Conservation (phyloP, 2,329 filamentous ascomycete genomes). For the Scorias spongiosa region DNA sequence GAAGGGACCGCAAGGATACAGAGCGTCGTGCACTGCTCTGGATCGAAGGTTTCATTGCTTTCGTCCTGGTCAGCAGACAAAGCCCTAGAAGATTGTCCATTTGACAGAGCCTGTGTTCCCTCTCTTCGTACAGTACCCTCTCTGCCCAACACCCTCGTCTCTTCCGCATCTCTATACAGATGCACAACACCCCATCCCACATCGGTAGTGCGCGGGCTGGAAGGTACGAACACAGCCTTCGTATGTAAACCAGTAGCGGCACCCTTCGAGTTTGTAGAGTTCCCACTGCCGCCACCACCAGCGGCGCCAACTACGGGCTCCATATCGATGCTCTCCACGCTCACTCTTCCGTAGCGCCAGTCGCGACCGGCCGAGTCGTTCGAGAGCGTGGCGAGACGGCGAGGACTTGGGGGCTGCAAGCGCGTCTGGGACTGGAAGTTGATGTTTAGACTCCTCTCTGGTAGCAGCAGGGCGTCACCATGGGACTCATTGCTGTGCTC, state of each 20-base stretch:
- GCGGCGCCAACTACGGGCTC: conserved; percentile 21
- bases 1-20: conserved; percentile 91
- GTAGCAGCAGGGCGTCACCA: conserved; percentile 21
- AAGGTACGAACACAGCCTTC: conserved; percentile 62
- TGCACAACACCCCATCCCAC: conserved; percentile 88
- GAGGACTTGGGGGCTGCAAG: conserved; percentile 10
- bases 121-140: conserved; percentile 7
- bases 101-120: conserved; percentile 10
- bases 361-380: conserved; percentile 43
- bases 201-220: conserved; percentile 57
- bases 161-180: conserved; percentile 73
- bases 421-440: conserved; percentile 20
- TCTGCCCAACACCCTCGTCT: conserved; percentile 32
- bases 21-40: conserved; percentile 67
- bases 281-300: conserved; percentile 24
- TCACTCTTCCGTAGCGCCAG: conserved; percentile 68
- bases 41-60: conserved; percentile 19
- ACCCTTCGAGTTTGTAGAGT: conserved; percentile 22
- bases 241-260: conserved; percentile 55
- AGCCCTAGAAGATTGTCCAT: conserved; percentile 1
- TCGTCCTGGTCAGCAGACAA: conserved; percentile 4
- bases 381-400: conserved; percentile 19
- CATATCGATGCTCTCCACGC: conserved; percentile 71
- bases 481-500: conserved; percentile 13
- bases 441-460: conserved; percentile 21